Evolutionary conservation across 2,329 filamentous ascomycete species (phyloP).

Genomic region (Calcarisporium arbuscula): DNA sequence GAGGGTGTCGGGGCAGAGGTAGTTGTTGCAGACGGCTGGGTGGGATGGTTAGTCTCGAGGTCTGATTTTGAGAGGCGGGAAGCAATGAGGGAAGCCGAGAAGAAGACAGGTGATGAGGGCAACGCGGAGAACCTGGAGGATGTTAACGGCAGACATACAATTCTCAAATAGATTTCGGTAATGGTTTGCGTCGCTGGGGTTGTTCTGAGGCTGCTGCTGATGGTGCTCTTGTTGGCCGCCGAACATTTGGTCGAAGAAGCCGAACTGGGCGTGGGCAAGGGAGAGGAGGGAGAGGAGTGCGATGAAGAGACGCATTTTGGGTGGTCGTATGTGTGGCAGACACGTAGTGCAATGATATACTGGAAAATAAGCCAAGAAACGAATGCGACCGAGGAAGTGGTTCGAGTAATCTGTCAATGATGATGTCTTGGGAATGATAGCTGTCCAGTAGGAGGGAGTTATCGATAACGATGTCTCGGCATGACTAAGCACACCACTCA

Average conservation of each 20-base stretch:
- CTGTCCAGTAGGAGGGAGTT: too few relatives aligned
- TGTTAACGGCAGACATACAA: conserved; percentile 40
- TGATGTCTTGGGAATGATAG: too few relatives aligned
- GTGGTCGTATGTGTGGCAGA: too few relatives aligned
- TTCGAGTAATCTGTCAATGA: too few relatives aligned
- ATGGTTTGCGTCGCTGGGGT: conserved; percentile 73
- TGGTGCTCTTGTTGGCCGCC: conserved; percentile 45
- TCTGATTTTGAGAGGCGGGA: neutral
- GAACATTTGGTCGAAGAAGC: conserved; percentile 98
- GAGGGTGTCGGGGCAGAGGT: conserved; percentile 89
- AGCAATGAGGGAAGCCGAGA: neutral
- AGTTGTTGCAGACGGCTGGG: conserved; percentile 79
- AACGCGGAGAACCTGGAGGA: neutral
- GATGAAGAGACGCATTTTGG: conserved; percentile 27
- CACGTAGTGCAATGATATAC: too few relatives aligned
- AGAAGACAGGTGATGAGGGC: neutral
- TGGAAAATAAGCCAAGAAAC: too few relatives aligned
- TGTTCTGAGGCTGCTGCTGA: conserved; percentile 63
- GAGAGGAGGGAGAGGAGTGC: conserved; percentile 54
- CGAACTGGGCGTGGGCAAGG: conserved; percentile 71
- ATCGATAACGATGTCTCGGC: too few relatives aligned
- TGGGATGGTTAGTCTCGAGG: conserved; percentile 4
- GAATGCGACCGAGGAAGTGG: too few relatives aligned
- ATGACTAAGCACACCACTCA: too few relatives aligned
- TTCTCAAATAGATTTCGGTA: conserved; percentile 67